Base-by-base conservation (phyloP, 805 yeast genomes). In the Saccharomycopsis lassenensis region DNA sequence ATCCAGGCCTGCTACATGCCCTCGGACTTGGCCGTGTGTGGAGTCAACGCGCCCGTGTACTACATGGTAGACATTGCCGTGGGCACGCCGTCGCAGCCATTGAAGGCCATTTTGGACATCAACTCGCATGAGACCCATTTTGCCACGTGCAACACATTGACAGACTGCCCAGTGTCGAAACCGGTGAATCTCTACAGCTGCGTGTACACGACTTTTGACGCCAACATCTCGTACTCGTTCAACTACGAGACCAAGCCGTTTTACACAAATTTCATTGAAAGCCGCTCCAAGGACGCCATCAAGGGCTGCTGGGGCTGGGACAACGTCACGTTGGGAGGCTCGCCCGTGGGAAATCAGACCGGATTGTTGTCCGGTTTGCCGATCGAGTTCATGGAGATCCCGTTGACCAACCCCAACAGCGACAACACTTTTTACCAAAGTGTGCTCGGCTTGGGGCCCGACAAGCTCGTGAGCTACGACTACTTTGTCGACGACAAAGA, bases 281-380 rank as follows among this genome's bases (percentile, higher is more conserved):
- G 43, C 11, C 30, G 36, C 18, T 35, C 43, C 4, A 22, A 17
- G 5, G 24, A 24, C 7, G 16, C 20, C 14, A 26, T 34, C 12
- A 20, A 19, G 10, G 45, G 45, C 20, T 41, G 45, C 20, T 41
- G 45, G 45, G 22, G 39, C 20, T 41, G 43, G 43, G 45, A 41
- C 22, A 41, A 41, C 21, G 28, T 27, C 17, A 38, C 45, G 3
- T 16, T 37, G 11, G 45, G 45, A 5, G 19, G 10, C 10, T 21
- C 21, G 3, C 32, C 40, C 30, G 25, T 7, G 5, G 31, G 32
- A 20, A 31, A 27, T 11, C 21, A 31, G 7, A 18, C 22, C 10
- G 19, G 20, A 8, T 11, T 37, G 6, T n/a, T n/a, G n/a, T n/a
- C n/a, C n/a, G n/a, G n/a, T n/a, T n/a, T n/a, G n/a, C n/a, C n/a